Conservation (phyloP, 306 rosid species). For the Datisca glomerata region DNA sequence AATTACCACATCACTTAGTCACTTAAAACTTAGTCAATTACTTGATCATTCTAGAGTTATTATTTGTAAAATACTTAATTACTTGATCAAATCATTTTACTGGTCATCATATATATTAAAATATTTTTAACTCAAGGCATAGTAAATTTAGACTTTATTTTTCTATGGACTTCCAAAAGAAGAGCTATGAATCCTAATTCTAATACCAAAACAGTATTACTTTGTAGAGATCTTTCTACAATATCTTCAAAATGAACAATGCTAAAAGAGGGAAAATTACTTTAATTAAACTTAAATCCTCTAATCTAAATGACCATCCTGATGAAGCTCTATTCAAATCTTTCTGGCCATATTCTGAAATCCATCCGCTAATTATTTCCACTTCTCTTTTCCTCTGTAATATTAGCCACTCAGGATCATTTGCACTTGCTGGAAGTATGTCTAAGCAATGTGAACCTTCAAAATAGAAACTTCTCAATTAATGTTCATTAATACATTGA, state of each 20-base stretch:
- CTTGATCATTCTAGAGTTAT: too few species aligned
- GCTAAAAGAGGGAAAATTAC: background rate
- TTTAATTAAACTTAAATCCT: background rate
- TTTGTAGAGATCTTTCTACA: background rate
- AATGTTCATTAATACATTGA: background rate
- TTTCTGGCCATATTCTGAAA: constrained; percentile 16
- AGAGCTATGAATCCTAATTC: too few species aligned
- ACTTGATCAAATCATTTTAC: too few species aligned
- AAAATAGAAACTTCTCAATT: background rate
- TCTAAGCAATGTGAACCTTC: constrained; percentile 5
- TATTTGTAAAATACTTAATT: too few species aligned
- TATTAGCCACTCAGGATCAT: constrained; percentile 8
- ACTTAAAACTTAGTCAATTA: too few species aligned
- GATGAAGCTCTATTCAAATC: too few species aligned
- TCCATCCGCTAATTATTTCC: constrained; percentile 5
- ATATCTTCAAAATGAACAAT: background rate
- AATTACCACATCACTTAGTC: too few species aligned
- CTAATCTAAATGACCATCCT: background rate
- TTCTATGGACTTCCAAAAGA: too few species aligned
- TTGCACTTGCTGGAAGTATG: constrained; percentile 3
- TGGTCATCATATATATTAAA: too few species aligned
- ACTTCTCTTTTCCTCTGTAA: constrained; percentile 9
- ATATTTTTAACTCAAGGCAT: too few species aligned
- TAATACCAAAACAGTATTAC: background rate
- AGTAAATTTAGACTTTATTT: too few species aligned